Evolutionary conservation across 345 rosid species (phyloP).

Genomic region (Eucalyptus albens): DNA sequence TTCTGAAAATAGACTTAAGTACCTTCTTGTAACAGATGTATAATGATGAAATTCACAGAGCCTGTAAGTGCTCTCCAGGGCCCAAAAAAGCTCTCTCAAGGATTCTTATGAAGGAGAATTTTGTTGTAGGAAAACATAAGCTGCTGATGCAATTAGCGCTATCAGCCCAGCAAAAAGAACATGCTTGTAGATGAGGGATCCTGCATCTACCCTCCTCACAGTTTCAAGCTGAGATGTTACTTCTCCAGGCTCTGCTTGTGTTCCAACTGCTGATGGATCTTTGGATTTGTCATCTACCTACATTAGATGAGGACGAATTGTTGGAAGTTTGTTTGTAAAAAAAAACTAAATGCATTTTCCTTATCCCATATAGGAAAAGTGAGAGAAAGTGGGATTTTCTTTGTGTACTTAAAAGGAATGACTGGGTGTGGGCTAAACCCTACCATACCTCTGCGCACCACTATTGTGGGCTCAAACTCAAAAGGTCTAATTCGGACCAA

Average conservation of each 20-base stretch:
- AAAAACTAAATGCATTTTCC: too few relatives aligned
- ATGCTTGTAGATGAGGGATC: constrained; percentile 38
- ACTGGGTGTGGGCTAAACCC: too few relatives aligned
- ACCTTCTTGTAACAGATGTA: too few relatives aligned
- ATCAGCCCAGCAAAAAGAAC: constrained; percentile 21
- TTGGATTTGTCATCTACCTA: constrained; percentile 13
- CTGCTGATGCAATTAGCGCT: constrained; percentile 24
- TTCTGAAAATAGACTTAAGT: too few relatives aligned
- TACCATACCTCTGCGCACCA: too few relatives aligned
- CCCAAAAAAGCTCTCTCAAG: background rate
- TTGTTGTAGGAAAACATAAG: constrained; percentile 17
- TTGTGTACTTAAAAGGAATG: too few relatives aligned
- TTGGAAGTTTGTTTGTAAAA: too few relatives aligned
- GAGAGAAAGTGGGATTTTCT: too few relatives aligned
- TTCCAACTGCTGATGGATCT: constrained; percentile 7
- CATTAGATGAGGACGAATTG: background rate
- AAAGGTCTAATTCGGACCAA: too few relatives aligned
- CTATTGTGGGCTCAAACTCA: too few relatives aligned
- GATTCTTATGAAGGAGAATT: background rate
- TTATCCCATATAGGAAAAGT: too few relatives aligned
- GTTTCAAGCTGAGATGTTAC: constrained; percentile 13
- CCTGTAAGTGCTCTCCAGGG: background rate
- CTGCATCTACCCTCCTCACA: constrained; percentile 55
- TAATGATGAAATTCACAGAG: too few relatives aligned
- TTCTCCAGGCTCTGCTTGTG: constrained; percentile 14